These are phyloP conservation scores for Fusarium sp. DNA, from an alignment of 2,329 filamentous ascomycete species.

Conservation along the genomic window DNA sequence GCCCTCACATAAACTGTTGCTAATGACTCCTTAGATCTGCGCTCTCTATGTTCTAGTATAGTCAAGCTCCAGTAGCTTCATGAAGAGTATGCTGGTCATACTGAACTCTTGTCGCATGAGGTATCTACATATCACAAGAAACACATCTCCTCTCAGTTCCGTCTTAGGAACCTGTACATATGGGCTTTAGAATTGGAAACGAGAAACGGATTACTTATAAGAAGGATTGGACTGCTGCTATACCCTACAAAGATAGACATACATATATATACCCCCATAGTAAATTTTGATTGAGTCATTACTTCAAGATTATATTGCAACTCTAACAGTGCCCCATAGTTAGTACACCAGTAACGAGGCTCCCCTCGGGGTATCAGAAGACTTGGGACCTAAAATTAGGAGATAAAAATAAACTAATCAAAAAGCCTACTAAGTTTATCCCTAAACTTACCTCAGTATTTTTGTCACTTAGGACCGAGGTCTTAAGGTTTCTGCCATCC, in stretches of 20 bases:
- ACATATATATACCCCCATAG: conserved; percentile 28
- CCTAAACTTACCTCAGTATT: too few species aligned
- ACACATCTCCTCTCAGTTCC: neutral
- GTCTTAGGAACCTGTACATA: neutral
- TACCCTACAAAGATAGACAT: conserved; percentile 17
- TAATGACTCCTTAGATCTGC: conserved; percentile 59
- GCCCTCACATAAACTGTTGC: neutral
- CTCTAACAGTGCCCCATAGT: neutral
- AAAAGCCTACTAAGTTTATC: too few species aligned
- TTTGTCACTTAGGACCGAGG: too few species aligned
- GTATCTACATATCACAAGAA: neutral
- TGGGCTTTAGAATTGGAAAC: conserved; percentile 1
- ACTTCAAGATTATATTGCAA: neutral
- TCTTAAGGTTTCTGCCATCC: too few species aligned
- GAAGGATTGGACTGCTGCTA: neutral
- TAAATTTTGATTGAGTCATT: conserved; percentile 2
- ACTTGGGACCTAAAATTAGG: too few species aligned
- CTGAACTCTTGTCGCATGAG: neutral
- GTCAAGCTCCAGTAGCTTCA: neutral
- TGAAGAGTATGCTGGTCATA: conserved; percentile 19
- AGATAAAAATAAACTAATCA: too few species aligned
- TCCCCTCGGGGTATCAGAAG: too few species aligned
- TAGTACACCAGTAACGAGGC: neutral
- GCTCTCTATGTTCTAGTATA: conserved; percentile 66
- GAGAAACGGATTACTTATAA: neutral